These are phyloP conservation scores for Boechera divaricarpa DNA, from an alignment of 345 rosid genomes.

Conservation along the genomic window DNA sequence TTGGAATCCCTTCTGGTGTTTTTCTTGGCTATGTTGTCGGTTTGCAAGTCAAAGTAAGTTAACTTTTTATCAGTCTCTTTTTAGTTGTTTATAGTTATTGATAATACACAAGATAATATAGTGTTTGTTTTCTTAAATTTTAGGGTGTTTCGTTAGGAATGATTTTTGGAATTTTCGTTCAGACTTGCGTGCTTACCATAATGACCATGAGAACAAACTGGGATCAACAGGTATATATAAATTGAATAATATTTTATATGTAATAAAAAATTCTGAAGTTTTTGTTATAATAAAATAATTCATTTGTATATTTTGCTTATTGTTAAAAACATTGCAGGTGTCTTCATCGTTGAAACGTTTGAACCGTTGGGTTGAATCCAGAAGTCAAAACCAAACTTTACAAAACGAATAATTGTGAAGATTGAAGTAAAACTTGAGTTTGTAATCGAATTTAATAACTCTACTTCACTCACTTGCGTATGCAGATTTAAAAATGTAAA, in stretches of 20 bases:
- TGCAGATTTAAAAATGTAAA: background rate
- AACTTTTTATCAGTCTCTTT: background rate
- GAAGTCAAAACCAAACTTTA: background rate
- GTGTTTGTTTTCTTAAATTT: background rate
- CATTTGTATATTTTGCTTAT: background rate
- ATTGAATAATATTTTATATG: background rate
- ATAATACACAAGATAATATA: background rate
- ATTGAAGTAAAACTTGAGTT: background rate
- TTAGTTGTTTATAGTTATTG: background rate
- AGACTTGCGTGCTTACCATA: conserved; percentile 45
- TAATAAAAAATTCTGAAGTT: background rate
- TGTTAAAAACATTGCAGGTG: conserved; percentile 19
- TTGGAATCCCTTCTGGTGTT: conserved; percentile 75
- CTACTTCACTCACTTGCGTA: background rate
- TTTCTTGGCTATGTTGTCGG: conserved; percentile 60
- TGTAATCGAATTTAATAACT: background rate
- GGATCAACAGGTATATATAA: conserved; percentile 42
- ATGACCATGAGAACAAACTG: conserved; percentile 45
- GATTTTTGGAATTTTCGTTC: conserved; percentile 64
- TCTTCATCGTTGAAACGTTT: conserved; percentile 7
- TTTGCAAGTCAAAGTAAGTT: conserved; percentile 68
- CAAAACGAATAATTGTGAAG: conserved; percentile 9
- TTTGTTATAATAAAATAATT: background rate
- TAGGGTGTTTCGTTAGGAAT: conserved; percentile 88
- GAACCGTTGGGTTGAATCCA: conserved; percentile 36